Evolutionary conservation across 768 basidiomycete genomes (phyloP).

Genomic region (Harrya chromipes): DNA sequence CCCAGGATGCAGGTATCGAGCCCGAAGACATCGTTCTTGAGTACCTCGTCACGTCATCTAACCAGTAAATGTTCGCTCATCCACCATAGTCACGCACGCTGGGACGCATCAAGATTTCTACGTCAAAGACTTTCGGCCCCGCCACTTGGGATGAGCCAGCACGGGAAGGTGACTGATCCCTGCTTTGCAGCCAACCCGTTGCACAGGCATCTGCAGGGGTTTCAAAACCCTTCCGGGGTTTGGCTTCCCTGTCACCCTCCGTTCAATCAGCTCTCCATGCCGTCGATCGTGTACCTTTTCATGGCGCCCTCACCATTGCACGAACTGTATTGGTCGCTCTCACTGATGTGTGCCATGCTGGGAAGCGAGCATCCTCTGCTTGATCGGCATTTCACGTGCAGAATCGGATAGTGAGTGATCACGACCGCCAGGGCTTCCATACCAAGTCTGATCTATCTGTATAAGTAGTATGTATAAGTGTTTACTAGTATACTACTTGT

Average conservation of each 20-base stretch:
- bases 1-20: conserved; percentile 30
- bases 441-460: too few species aligned
- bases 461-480: too few species aligned
- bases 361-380: conserved; percentile 19
- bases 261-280: conserved; percentile 28
- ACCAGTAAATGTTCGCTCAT: neutral
- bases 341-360: conserved; percentile 26
- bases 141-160: conserved; percentile 16
- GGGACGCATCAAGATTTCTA: conserved; percentile 42
- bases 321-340: conserved; percentile 39
- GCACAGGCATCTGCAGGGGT: conserved; percentile 10
- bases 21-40: conserved; percentile 42
- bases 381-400: conserved; percentile 27
- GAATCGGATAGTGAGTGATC: conserved; percentile 29
- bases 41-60: neutral
- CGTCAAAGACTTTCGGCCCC: conserved; percentile 33
- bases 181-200: conserved; percentile 8
- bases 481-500: too few species aligned
- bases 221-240: neutral
- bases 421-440: too few species aligned
- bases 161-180: neutral
- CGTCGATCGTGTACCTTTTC: conserved; percentile 42
- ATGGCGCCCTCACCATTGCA: conserved; percentile 34
- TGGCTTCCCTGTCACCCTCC: conserved; percentile 10
- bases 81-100: conserved; percentile 36